These are phyloP conservation scores for Carex littledalei DNA, from an alignment of 176 grass and related monocot genomes.

Conservation along the genomic window DNA sequence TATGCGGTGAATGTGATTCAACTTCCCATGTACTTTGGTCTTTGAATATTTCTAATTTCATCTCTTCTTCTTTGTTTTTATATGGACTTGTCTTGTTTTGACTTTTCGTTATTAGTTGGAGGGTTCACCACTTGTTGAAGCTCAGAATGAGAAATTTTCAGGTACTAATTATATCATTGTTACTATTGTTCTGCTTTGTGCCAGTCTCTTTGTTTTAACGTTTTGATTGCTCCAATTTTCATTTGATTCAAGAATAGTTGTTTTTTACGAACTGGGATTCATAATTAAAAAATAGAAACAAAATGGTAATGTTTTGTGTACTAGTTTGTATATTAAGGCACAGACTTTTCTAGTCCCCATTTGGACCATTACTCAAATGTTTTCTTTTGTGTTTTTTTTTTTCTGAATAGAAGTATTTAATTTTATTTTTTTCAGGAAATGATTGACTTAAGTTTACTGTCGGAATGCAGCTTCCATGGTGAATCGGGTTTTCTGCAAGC, in stretches of 20 bases:
- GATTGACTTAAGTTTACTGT: constrained; percentile 91
- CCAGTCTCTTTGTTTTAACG: neutral
- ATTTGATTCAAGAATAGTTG: neutral
- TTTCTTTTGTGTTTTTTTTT: neutral
- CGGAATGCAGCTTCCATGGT: constrained; percentile 99
- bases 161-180: constrained; percentile 20
- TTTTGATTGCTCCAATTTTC: neutral
- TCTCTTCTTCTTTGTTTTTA: neutral
- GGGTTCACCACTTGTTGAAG: constrained; percentile 88
- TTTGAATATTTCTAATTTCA: neutral
- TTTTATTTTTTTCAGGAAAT: constrained; percentile 65
- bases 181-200: neutral
- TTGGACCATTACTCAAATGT: neutral
- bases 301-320: neutral
- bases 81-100: neutral
- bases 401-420: constrained; percentile 48
- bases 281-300: neutral
- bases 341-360: neutral
- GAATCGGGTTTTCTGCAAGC: constrained; percentile 81
- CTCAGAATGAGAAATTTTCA: constrained; percentile 97
- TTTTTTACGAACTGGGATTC: neutral
- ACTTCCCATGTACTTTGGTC: neutral
- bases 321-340: neutral
- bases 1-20: neutral
- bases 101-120: constrained; percentile 47